Evolutionary conservation across 2,329 filamentous ascomycete genomes (phyloP).

Genomic region (Hawksworthiomyces lignivorus): DNA sequence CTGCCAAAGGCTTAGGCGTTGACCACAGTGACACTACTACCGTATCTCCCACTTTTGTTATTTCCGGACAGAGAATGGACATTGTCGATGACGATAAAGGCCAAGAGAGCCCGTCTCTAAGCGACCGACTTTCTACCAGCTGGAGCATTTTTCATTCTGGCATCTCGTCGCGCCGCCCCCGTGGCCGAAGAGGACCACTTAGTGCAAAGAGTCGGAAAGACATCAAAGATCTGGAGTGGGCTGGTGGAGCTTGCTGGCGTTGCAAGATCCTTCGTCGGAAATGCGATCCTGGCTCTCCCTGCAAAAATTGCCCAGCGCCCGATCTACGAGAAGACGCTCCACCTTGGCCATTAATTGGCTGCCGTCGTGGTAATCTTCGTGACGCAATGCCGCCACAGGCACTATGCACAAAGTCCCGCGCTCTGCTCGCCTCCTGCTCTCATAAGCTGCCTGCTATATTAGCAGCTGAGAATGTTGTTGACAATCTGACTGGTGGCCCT

Average conservation of each 20-base stretch:
- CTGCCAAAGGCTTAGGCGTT: not conserved
- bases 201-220: slow-evolving; percentile 22
- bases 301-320: slow-evolving; percentile 22
- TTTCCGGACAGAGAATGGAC: not conserved
- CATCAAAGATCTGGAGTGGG: slow-evolving; percentile 22
- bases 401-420: slow-evolving; percentile 18
- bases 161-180: slow-evolving; percentile 17
- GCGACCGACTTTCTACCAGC: slow-evolving; percentile 15
- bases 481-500: slow-evolving; percentile 1
- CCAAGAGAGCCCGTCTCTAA: slow-evolving; percentile 12
- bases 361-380: slow-evolving; percentile 21
- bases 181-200: slow-evolving; percentile 22
- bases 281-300: slow-evolving; percentile 22
- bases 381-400: slow-evolving; percentile 20
- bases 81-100: not conserved
- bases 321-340: slow-evolving; percentile 23
- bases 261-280: slow-evolving; percentile 23
- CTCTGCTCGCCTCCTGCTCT: slow-evolving; percentile 6
- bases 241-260: slow-evolving; percentile 24
- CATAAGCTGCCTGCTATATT: slow-evolving; percentile 10
- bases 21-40: slow-evolving; percentile 8
- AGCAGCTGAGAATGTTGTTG: slow-evolving; percentile 9
- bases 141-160: slow-evolving; percentile 18
- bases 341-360: slow-evolving; percentile 24
- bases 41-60: not conserved